Evolutionary conservation across 1,139 yeast genomes (phyloP).

Genomic region (Sugiyamaella pinicola): DNA sequence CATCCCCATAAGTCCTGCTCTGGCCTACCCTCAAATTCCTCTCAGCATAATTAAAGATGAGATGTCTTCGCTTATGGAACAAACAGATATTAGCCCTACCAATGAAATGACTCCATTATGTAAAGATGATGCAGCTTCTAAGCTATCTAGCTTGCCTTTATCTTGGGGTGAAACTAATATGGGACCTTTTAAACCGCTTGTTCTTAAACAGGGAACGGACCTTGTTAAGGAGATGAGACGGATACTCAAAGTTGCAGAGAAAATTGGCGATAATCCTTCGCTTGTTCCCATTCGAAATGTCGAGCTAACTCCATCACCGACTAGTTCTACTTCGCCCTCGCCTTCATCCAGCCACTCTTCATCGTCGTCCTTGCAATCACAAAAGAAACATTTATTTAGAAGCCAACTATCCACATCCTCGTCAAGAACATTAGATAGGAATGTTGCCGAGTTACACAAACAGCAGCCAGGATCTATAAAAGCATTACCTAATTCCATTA

Average conservation of each 20-base stretch:
- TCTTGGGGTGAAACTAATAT: slow-evolving; percentile 10
- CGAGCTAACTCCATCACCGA: slow-evolving; percentile 8
- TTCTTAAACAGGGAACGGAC: slow-evolving; percentile 9
- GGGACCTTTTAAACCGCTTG: slow-evolving; percentile 16
- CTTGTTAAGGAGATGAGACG: slow-evolving; percentile 10
- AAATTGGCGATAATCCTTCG: slow-evolving; percentile 6
- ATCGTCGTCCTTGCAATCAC: slow-evolving; percentile 4
- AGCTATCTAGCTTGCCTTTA: background rate
- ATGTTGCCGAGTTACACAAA: slow-evolving; percentile 11
- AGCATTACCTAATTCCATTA: background rate
- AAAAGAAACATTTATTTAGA: slow-evolving; percentile 15
- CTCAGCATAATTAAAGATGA: slow-evolving; percentile 15
- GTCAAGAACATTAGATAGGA: slow-evolving; percentile 14
- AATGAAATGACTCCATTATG: background rate
- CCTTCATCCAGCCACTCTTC: slow-evolving; percentile 10
- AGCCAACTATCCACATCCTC: slow-evolving; percentile 15
- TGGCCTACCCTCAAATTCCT: background rate
- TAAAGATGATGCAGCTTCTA: slow-evolving; percentile 1
- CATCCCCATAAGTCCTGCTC: background rate
- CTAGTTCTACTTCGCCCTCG: slow-evolving; percentile 11
- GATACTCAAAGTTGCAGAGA: slow-evolving; percentile 4
- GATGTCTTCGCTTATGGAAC: slow-evolving; percentile 10
- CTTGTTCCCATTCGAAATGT: slow-evolving; percentile 8
- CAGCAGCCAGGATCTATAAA: background rate
- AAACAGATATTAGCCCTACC: slow-evolving; percentile 1